Conservation (phyloP, 176 grass and related monocot genomes). For the Triticum turgidum region DNA sequence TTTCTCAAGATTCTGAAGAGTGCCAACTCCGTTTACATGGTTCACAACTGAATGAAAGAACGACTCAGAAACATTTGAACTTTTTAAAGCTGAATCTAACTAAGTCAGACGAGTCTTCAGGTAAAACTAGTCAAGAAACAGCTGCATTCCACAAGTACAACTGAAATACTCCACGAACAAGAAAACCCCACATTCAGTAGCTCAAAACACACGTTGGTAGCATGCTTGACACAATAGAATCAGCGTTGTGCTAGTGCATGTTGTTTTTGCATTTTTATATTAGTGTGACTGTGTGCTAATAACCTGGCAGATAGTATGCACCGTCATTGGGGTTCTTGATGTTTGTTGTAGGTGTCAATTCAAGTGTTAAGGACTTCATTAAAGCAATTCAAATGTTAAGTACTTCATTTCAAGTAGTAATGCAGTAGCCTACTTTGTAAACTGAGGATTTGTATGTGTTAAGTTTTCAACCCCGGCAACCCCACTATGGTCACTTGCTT, state of each 20-base stretch:
- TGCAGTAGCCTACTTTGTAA: too few species aligned
- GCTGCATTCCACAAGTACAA: neutral
- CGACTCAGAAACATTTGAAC: neutral
- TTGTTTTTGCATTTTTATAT: neutral
- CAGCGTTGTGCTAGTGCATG: neutral
- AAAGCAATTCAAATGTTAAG: conserved; percentile 45
- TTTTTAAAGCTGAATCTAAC: neutral
- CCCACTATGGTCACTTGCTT: too few species aligned
- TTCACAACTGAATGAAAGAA: neutral
- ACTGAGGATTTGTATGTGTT: too few species aligned
- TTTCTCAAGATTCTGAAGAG: neutral
- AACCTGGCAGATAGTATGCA: conserved; percentile 75
- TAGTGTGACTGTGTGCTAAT: neutral
- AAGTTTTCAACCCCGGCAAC: too few species aligned
- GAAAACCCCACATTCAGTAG: neutral
- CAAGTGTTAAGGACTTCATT: conserved; percentile 76
- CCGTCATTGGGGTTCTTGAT: conserved; percentile 92
- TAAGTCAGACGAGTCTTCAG: neutral
- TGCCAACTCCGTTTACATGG: too few species aligned
- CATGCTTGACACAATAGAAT: neutral
- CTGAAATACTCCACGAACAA: neutral
- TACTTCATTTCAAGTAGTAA: too few species aligned
- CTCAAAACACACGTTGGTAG: neutral
- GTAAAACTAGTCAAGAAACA: neutral
- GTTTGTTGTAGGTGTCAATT: conserved; percentile 98